Evolutionary conservation across 2,329 filamentous ascomycete species (phyloP).

Genomic region (Cephalotrichum gorgonifer): DNA sequence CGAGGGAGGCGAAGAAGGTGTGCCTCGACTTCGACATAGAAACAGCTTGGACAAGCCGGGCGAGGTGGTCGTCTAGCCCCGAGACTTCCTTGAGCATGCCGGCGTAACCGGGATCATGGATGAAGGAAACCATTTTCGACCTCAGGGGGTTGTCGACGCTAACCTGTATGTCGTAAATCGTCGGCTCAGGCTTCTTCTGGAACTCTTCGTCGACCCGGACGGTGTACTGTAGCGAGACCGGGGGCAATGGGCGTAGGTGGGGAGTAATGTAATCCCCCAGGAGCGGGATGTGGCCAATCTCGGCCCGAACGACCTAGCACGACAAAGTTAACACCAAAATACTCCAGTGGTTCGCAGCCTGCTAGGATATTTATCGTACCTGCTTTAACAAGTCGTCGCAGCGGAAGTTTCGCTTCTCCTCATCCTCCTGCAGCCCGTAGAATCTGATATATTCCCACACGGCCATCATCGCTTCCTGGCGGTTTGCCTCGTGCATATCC

Average conservation of each 20-base stretch:
- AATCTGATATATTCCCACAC: slow-evolving; percentile 92
- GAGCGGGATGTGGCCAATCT: slow-evolving; percentile 75
- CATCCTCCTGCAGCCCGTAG: slow-evolving; percentile 81
- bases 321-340: neutral
- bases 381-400: slow-evolving; percentile 76
- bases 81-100: slow-evolving; percentile 67
- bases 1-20: slow-evolving; percentile 70
- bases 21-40: slow-evolving; percentile 82
- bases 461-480: slow-evolving; percentile 78
- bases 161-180: slow-evolving; percentile 84
- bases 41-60: slow-evolving; percentile 72
- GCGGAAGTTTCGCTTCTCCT: slow-evolving; percentile 85
- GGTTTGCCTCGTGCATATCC: slow-evolving; percentile 77
- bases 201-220: slow-evolving; percentile 85
- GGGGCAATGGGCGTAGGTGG: slow-evolving; percentile 70
- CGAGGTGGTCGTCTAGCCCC: slow-evolving; percentile 73
- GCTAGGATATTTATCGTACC: slow-evolving; percentile 39
- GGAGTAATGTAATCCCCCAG: slow-evolving; percentile 69
- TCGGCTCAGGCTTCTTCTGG: slow-evolving; percentile 63
- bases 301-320: slow-evolving; percentile 61
- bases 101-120: slow-evolving; percentile 60
- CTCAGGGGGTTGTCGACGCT: slow-evolving; percentile 74
- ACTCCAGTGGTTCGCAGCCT: slow-evolving; percentile 12
- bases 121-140: slow-evolving; percentile 51
- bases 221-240: slow-evolving; percentile 79